Evolutionary conservation across 805 yeast genomes (phyloP), one percentile per base, ranked within the genome.

Genomic region (Metschnikowia continentalis): DNA sequence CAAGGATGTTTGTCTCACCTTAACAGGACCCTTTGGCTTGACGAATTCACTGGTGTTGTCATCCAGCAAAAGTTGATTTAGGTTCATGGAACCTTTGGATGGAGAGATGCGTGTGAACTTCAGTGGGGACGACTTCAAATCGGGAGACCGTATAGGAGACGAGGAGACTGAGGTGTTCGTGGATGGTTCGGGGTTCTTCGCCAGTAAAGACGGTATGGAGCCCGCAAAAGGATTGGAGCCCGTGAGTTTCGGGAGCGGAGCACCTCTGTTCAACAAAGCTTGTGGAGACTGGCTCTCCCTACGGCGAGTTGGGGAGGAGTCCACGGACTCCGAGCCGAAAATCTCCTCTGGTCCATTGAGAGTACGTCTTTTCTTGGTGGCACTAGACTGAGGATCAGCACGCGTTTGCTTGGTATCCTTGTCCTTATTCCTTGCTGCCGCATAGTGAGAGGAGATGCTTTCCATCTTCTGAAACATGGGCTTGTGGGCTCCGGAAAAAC

Each of bases 361-460:
- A 0, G 78, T 74, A 44, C 76, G 57, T 23, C 62, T 46, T 54
- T 77, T 66, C 47, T 72, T 61, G 43, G 71, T 70, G 26, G 66
- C 64, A 46, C 62, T 60, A 11, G 59, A 51, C 20, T 47, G 47
- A 1, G 38, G 26, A 30, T 36, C 46, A 3, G 33, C 41, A 6
- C 48, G 48, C 8, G 51, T 45, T 35, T 42, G 52, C n/a, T 59
- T 52, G 14, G 60, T 60, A 3, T 75, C 77, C 0, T 81, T 77
- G 50, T 78, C 43, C 43, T 40, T 77, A 50, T 78, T 44, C 6
- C 61, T 51, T n/a, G 61, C 61, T 3, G 76, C 77, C 0, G 82
- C 77, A 52, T 78, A 78, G 52, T 78, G 82, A 6, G 67, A 64
- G 8, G 72, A 63, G 15, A 79, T 78, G 15, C 81, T 74, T 22